Percentiles rank a stretch among this genome's conserved stretches.
Conservation (phyloP, 805 yeast genomes). For the Saccharomycopsis javanensis region DNA sequence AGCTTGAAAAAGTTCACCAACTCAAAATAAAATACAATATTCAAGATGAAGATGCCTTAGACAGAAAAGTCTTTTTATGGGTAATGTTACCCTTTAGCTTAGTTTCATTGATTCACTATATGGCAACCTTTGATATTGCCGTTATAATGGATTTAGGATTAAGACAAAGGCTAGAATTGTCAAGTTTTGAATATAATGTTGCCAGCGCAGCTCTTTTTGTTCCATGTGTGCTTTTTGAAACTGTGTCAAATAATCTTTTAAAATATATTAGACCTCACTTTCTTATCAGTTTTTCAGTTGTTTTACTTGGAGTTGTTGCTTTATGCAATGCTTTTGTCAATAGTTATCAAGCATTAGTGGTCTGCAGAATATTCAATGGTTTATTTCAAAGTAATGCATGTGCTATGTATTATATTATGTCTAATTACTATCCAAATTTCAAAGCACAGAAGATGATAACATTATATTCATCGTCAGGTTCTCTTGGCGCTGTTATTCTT, state of each 20-base stretch:
- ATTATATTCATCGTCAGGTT: slow-evolving; percentile 15
- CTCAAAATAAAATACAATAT: slow-evolving; percentile 9
- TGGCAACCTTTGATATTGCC: slow-evolving; percentile 18
- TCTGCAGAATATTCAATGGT: slow-evolving; percentile 16
- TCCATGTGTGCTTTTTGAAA: slow-evolving; percentile 17
- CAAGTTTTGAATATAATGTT: slow-evolving; percentile 9
- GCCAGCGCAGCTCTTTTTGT: slow-evolving; percentile 16
- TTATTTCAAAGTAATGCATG: slow-evolving; percentile 17
- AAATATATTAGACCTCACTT: slow-evolving; percentile 18
- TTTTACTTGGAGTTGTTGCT: slow-evolving; percentile 14
- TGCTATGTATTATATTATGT: slow-evolving; percentile 17
- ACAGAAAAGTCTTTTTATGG: slow-evolving; percentile 10
- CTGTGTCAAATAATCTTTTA: slow-evolving; percentile 12
- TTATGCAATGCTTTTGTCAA: slow-evolving; percentile 14
- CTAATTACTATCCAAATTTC: slow-evolving; percentile 15
- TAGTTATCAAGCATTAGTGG: slow-evolving; percentile 13
- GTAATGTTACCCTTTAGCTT: slow-evolving; percentile 17
- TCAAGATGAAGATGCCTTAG: slow-evolving; percentile 6
- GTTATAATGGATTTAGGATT: slow-evolving; percentile 14
- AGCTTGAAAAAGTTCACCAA: slow-evolving; percentile 9
- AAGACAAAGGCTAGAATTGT: slow-evolving; percentile 5
- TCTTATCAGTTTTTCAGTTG: slow-evolving; percentile 17
- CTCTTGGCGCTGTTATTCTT: slow-evolving; percentile 12
- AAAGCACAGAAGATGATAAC: slow-evolving; percentile 17
- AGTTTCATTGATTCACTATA: slow-evolving; percentile 17